These are phyloP conservation scores for Eucalyptus pauciflora DNA, from an alignment of 345 rosid species.

Conservation along the genomic window DNA sequence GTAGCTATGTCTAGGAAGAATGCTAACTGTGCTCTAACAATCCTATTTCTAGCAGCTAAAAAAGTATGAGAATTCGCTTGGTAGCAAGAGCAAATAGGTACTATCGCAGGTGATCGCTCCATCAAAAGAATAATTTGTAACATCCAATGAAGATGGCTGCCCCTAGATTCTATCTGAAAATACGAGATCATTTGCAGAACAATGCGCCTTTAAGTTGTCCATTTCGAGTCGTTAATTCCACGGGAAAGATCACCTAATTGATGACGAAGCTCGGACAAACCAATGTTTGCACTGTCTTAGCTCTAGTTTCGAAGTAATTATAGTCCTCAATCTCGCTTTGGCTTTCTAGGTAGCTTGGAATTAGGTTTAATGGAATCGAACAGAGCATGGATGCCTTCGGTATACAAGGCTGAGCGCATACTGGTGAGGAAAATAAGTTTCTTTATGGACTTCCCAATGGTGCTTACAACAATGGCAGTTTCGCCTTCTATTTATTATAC, in stretches of 20 bases:
- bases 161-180: neutral
- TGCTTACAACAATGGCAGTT: neutral
- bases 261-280: neutral
- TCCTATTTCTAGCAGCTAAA: neutral
- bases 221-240: neutral
- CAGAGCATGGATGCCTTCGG: neutral
- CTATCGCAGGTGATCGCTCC: neutral
- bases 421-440: neutral
- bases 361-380: neutral
- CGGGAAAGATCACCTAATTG: neutral
- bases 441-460: neutral
- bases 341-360: neutral
- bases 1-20: neutral
- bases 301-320: neutral
- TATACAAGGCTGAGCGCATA: neutral
- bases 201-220: neutral
- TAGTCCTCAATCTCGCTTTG: neutral
- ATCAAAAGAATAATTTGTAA: neutral
- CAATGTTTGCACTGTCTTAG: neutral
- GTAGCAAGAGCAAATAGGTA: neutral
- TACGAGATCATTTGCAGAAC: neutral
- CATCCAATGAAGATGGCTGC: neutral
- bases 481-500: neutral
- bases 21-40: neutral
- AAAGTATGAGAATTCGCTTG: neutral